phyloP scores from a whole-genome alignment of 345 rosid genomes.

The Salix koriyanagi region DNA sequence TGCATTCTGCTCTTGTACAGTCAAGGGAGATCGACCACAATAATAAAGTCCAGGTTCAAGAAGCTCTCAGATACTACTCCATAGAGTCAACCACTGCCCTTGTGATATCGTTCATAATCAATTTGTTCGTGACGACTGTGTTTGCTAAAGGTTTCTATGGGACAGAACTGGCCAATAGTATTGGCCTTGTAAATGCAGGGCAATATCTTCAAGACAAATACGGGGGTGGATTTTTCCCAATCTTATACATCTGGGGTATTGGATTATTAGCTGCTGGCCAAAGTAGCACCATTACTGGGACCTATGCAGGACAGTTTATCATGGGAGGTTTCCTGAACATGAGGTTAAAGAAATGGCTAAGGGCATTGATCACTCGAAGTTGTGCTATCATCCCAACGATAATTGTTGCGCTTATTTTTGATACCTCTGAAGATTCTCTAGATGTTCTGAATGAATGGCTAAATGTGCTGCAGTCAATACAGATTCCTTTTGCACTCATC shows the following conservation, averaged over 20 bases:
- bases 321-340: constrained; percentile 93
- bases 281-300: constrained; percentile 90
- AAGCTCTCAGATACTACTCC: constrained; percentile 83
- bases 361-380: constrained; percentile 90
- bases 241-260: constrained; percentile 85
- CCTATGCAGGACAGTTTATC: constrained; percentile 91
- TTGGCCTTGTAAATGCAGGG: constrained; percentile 83
- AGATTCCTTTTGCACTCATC: constrained; percentile 87
- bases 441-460: constrained; percentile 88
- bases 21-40: constrained; percentile 68
- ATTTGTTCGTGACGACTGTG: constrained; percentile 82
- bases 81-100: constrained; percentile 80
- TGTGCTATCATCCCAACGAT: constrained; percentile 82
- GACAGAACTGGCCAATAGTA: constrained; percentile 61
- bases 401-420: constrained; percentile 70
- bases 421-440: constrained; percentile 57
- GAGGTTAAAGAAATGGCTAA: constrained; percentile 85
- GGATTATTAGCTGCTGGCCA: constrained; percentile 94
- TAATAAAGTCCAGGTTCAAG: constrained; percentile 65
- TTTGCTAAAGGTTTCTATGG: constrained; percentile 87
- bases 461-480: constrained; percentile 79
- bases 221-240: constrained; percentile 85
- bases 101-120: constrained; percentile 68
- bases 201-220: constrained; percentile 82
- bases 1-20: constrained; percentile 93